Base-by-base conservation (phyloP, 768 basidiomycete species). In the Suillus fuscotomentosus region DNA sequence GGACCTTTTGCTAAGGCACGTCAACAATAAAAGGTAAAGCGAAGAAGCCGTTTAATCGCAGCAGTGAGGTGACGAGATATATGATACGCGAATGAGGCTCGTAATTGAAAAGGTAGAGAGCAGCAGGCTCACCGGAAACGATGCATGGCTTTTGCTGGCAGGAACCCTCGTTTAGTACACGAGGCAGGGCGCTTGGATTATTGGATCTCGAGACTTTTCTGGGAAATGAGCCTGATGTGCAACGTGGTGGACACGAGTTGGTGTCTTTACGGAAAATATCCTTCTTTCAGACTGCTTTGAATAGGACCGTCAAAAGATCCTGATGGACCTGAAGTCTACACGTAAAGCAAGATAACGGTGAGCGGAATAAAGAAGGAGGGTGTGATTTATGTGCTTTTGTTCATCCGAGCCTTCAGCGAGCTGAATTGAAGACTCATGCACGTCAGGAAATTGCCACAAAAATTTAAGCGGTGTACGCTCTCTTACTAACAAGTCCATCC, bases 211-310 rank as follows among this genome's bases (percentile, higher is more conserved):
- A 63, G 42, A 27, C 13, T 63, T 63, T 60, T 20, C 42, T 73
- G 65, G 72, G 77, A 75, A 69, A 82, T 76, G 74, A 79, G 74
- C 31, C 31, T 31, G 31, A 31, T 77, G 80, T 41, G 79, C 82
- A 90, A 90, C 89, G 89, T 91, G 89, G 82, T 80, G 71, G 81
- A 87, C 89, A 90, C 89, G 89, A 88, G 88, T 85, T 80, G 74
- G 76, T 73, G 64, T 68, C 72, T 71, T 77, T 76, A 76, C 76
- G 75, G 65, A 72, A 34, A 62, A 51, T 54, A 60, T 53, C 60
- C 48, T 43, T 51, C 62, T 61, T 64, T 61, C 41, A 56, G 50
- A 47, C 51, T 63, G 42, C 65, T 65, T 65, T 57, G 45, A 64
- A 68, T 62, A 60, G 65, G 34, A 55, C 42, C 31, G 31, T 34